phyloP scores from a whole-genome alignment of 1,284 basidiomycete genomes.

The Trichosporon ovoides region DNA sequence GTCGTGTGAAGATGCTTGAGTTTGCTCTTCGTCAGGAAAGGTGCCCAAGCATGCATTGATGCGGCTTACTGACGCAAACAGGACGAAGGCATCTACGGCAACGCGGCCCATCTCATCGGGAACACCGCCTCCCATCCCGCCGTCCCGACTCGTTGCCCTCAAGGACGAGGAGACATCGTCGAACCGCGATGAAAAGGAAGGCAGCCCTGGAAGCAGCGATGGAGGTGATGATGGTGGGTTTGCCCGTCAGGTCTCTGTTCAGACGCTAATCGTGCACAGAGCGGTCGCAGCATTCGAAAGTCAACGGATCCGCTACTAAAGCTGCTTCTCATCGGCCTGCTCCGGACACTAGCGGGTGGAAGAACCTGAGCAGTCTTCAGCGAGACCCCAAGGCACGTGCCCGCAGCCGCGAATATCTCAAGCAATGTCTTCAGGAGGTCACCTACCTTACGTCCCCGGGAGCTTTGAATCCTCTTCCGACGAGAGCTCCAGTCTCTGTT shows the following conservation, averaged over 20 bases:
- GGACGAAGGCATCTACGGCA: conserved; percentile 56
- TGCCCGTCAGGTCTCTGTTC: background rate
- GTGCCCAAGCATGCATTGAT: conserved; percentile 52
- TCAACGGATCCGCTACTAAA: background rate
- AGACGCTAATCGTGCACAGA: conserved; percentile 3
- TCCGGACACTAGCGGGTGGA: conserved; percentile 51
- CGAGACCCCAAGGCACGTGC: conserved; percentile 86
- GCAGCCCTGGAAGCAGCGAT: conserved; percentile 38
- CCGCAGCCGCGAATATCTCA: conserved; percentile 91
- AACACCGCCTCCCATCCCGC: conserved; percentile 31
- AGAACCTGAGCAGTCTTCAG: conserved; percentile 64
- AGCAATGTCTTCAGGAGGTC: conserved; percentile 98
- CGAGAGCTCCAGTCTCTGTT: conserved; percentile 57
- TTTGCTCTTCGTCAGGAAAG: conserved; percentile 90
- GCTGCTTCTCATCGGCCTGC: conserved; percentile 16
- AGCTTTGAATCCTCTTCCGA: conserved; percentile 92
- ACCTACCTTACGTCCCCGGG: conserved; percentile 94
- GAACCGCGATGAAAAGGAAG: conserved; percentile 38
- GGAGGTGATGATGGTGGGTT: conserved; percentile 35
- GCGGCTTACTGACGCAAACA: conserved; percentile 36
- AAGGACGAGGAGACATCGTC: conserved; percentile 42
- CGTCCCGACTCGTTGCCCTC: conserved; percentile 41
- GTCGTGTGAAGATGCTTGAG: conserved; percentile 98
- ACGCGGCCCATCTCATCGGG: conserved; percentile 9
- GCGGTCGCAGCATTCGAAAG: conserved; percentile 2